Evolutionary conservation across 1,284 basidiomycete species (phyloP).

Genomic region (Laetiporus sulphureus): DNA sequence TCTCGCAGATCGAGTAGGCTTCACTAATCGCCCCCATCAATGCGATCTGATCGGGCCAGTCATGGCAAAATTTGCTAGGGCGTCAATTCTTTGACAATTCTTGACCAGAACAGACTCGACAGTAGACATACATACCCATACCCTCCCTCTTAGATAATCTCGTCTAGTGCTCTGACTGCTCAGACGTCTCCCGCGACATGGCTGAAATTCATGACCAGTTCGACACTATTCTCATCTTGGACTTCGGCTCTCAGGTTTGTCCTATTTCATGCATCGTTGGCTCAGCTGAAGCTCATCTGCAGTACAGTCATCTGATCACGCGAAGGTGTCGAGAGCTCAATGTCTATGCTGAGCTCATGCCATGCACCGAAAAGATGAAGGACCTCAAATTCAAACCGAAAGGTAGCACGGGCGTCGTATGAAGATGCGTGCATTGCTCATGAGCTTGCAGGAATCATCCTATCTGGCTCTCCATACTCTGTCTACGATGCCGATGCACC

Average conservation of each 20-base stretch:
- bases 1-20: no score
- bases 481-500: constrained; percentile 94
- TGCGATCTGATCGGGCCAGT: neutral
- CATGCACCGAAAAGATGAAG: constrained; percentile 90
- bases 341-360: constrained; percentile 97
- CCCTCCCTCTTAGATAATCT: no score
- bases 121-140: no score
- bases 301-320: constrained; percentile 99
- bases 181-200: no score
- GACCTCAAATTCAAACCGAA: constrained; percentile 94
- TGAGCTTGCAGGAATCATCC: constrained; percentile 73
- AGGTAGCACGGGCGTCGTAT: constrained; percentile 47
- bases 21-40: no score
- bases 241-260: constrained; percentile 93
- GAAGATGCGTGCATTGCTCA: neutral
- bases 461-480: constrained; percentile 98
- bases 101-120: no score
- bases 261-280: neutral
- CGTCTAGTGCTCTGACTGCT: no score
- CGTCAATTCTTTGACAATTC: no score
- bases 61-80: neutral
- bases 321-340: constrained; percentile 97
- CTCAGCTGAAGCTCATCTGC: constrained; percentile 15
- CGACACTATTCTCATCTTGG: constrained; percentile 94
- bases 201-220: constrained; percentile 92